Conservation (phyloP, 2,329 filamentous ascomycete species). For the Myriosclerotinia scirpicola region DNA sequence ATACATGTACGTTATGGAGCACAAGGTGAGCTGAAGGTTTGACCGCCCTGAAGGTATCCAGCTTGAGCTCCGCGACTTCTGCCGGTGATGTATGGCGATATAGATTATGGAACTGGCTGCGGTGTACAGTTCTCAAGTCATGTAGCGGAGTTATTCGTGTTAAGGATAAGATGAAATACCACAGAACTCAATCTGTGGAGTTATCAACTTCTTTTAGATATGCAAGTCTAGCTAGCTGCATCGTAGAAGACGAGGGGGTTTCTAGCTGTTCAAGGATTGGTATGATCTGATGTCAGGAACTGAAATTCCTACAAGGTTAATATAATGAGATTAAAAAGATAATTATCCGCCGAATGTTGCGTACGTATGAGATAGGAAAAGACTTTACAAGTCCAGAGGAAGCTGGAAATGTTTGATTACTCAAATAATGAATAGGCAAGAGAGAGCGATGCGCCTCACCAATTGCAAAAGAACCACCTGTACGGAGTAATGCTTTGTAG, state of each 20-base stretch:
- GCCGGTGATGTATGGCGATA: constrained; percentile 6
- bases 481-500: not conserved
- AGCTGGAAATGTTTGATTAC: not conserved
- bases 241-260: not conserved
- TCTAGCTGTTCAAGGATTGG: constrained; percentile 19
- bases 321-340: constrained; percentile 1
- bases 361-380: not conserved
- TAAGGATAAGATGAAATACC: not conserved
- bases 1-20: constrained; percentile 9
- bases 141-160: constrained; percentile 7
- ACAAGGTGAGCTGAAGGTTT: constrained; percentile 3
- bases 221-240: constrained; percentile 10
- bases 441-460: not conserved
- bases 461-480: not conserved
- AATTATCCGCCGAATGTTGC: not conserved
- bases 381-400: not conserved
- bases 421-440: not conserved
- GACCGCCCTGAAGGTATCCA: constrained; percentile 8
- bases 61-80: constrained; percentile 7
- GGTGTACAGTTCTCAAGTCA: constrained; percentile 19
- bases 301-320: constrained; percentile 16
- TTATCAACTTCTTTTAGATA: constrained; percentile 10
- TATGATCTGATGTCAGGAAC: constrained; percentile 27
- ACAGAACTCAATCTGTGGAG: constrained; percentile 15
- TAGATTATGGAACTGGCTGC: constrained; percentile 6